Percentiles rank a stretch among this genome's conserved stretches.
Evolutionary conservation across 805 yeast species (phyloP).

Genomic region (Suhomyces sp.): DNA sequence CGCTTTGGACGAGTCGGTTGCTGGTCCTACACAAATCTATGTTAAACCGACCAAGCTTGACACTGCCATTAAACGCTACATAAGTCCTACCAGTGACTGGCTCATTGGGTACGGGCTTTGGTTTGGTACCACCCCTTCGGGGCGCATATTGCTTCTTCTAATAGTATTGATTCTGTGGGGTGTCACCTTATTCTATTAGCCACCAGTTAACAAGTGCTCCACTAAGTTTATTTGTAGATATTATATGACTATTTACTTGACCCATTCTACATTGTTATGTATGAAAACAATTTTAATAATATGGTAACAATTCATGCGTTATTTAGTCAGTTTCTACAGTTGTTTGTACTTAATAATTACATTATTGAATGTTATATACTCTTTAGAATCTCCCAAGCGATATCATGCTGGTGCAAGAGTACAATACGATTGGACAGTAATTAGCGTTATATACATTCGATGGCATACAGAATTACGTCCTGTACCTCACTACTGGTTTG

Average conservation of each 20-base stretch:
- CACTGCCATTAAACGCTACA: conserved; percentile 19
- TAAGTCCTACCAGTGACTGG: conserved; percentile 26
- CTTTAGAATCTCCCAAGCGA: too few species aligned
- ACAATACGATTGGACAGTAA: neutral
- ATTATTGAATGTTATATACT: too few species aligned
- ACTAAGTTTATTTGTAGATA: too few species aligned
- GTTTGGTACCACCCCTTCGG: conserved; percentile 31
- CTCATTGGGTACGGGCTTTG: conserved; percentile 35
- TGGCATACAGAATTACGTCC: neutral
- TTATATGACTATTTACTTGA: too few species aligned
- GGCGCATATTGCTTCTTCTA: conserved; percentile 25
- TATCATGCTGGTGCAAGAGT: too few species aligned
- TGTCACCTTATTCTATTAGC: neutral
- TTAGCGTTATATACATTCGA: too few species aligned
- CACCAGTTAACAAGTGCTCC: neutral
- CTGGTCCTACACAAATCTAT: conserved; percentile 42
- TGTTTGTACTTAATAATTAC: too few species aligned
- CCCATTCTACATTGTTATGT: too few species aligned
- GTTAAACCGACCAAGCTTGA: conserved; percentile 34
- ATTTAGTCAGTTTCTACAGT: too few species aligned
- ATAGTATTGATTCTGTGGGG: conserved; percentile 11
- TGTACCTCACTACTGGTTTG: neutral
- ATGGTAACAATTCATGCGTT: too few species aligned
- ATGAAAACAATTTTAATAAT: too few species aligned
- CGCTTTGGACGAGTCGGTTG: conserved; percentile 19